phyloP scores from a whole-genome alignment of 495 filamentous ascomycete genomes.

The Poronia punctata region DNA sequence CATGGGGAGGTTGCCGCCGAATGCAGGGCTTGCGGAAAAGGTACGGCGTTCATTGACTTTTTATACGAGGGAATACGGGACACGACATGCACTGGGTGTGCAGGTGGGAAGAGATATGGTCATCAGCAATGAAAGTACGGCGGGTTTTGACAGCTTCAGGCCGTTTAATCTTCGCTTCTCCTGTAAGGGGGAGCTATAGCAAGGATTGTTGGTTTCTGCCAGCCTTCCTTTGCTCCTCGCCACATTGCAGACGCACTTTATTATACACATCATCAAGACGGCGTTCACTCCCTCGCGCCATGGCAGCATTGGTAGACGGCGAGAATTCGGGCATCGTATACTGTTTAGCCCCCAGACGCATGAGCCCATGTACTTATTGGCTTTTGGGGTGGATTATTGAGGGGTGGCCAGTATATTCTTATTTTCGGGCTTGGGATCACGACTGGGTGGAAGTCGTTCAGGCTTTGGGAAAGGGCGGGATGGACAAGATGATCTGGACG shows the following conservation, averaged over 20 bases:
- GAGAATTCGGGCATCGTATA: conserved; percentile 1
- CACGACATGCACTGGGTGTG: conserved; percentile 3
- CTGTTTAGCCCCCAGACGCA: neutral
- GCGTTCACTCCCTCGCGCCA: conserved; percentile 3
- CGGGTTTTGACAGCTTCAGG: conserved; percentile 6
- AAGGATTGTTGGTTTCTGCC: neutral
- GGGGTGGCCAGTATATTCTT: neutral
- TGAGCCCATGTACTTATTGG: neutral
- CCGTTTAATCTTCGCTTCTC: conserved; percentile 9
- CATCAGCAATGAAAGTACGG: conserved; percentile 5
- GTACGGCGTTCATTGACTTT: conserved; percentile 9
- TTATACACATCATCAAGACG: conserved; percentile 11
- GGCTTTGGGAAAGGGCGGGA: conserved; percentile 2
- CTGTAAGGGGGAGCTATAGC: conserved; percentile 1
- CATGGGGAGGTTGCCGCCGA: no score
- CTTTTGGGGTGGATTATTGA: neutral
- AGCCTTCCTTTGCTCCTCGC: neutral
- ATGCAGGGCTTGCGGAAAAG: conserved; percentile 5
- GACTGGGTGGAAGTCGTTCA: neutral
- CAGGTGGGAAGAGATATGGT: conserved; percentile 1
- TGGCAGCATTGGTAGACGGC: conserved; percentile 4
- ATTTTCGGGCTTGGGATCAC: neutral
- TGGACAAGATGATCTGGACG: neutral
- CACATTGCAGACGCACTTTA: conserved; percentile 8
- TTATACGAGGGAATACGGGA: conserved; percentile 10